Conservation (phyloP, 169 alveolate genomes). For the Perkinsus olseni region DNA sequence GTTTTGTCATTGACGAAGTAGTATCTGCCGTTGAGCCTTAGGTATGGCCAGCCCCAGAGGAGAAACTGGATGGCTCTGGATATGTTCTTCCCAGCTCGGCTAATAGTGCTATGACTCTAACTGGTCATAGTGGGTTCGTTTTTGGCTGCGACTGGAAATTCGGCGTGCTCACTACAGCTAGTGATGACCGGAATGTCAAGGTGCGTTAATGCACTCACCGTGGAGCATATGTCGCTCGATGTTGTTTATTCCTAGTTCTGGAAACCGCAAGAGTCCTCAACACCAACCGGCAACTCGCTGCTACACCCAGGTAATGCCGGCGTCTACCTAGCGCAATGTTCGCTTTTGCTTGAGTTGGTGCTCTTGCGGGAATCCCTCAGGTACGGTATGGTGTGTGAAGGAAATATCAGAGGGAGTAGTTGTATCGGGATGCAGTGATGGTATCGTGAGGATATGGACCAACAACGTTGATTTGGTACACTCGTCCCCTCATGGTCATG, state of each 20-base stretch:
- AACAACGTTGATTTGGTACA: slow-evolving; percentile 19
- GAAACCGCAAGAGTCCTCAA: background rate
- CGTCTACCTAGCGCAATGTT: too few relatives aligned
- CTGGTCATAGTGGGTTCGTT: slow-evolving; percentile 70
- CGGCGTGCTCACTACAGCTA: slow-evolving; percentile 53
- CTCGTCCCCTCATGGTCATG: background rate
- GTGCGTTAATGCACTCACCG: slow-evolving; percentile 41
- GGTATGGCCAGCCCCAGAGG: background rate
- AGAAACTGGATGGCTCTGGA: background rate
- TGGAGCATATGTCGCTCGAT: slow-evolving; percentile 41
- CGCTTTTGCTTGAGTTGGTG: too few relatives aligned
- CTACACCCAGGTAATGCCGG: slow-evolving; percentile 39
- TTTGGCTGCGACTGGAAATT: slow-evolving; percentile 43
- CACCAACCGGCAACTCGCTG: background rate
- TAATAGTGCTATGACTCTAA: slow-evolving; percentile 12
- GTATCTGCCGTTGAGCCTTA: slow-evolving; percentile 21
- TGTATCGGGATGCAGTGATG: slow-evolving; percentile 65
- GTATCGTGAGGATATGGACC: slow-evolving; percentile 64
- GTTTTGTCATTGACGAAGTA: slow-evolving; percentile 49
- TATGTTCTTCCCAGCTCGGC: background rate
- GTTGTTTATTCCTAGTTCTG: slow-evolving; percentile 15
- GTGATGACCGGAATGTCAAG: slow-evolving; percentile 68
- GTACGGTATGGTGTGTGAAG: slow-evolving; percentile 64
- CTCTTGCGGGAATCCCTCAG: background rate
- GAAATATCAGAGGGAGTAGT: slow-evolving; percentile 51